Evolutionary conservation across 495 filamentous ascomycete species (phyloP).

Genomic region (Lasiosphaeris hirsuta): DNA sequence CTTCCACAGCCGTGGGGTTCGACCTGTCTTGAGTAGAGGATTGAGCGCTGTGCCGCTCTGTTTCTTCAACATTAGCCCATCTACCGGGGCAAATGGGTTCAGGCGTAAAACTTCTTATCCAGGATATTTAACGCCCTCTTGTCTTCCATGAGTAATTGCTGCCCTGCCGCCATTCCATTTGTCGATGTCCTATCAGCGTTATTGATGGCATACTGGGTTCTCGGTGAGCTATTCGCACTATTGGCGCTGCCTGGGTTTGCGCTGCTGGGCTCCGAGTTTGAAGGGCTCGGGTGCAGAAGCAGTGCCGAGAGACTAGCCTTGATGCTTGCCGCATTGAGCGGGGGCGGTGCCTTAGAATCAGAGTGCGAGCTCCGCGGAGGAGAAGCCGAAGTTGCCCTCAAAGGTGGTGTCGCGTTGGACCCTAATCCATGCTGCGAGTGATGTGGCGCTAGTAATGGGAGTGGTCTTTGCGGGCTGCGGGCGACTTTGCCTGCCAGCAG

Average conservation of each 20-base stretch:
- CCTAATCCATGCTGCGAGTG: background rate
- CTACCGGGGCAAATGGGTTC: no score
- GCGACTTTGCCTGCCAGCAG: constrained; percentile 21
- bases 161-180: background rate
- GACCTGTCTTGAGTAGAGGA: no score
- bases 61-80: no score
- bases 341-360: constrained; percentile 8
- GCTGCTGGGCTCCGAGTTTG: constrained; percentile 39
- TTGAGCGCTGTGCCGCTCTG: no score
- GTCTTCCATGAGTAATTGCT: constrained; percentile 44
- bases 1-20: no score
- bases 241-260: constrained; percentile 33
- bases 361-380: constrained; percentile 31
- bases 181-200: background rate
- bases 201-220: constrained; percentile 1
- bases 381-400: constrained; percentile 29
- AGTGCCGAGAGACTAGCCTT: constrained; percentile 38
- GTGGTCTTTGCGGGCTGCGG: constrained; percentile 30
- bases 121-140: constrained; percentile 62
- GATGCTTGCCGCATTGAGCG: constrained; percentile 17
- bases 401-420: constrained; percentile 23
- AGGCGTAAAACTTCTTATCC: constrained; percentile 47
- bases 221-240: constrained; percentile 36
- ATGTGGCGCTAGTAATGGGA: constrained; percentile 24
- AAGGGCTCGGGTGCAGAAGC: constrained; percentile 34